Base-by-base conservation (phyloP, 176 grass and related monocot species). In the Phragmites australis region DNA sequence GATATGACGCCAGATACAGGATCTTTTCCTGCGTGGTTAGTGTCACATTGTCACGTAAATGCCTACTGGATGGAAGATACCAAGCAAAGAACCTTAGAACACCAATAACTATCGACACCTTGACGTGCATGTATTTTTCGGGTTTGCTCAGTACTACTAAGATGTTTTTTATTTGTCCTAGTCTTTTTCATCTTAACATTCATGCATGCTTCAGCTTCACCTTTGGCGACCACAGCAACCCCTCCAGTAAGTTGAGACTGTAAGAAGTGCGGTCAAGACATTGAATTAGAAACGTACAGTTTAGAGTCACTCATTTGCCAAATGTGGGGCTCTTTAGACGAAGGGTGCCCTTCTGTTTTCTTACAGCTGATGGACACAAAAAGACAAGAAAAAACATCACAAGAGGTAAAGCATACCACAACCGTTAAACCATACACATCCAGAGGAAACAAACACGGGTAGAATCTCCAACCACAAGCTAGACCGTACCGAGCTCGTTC, bases 401-500 rank as follows among this genome's bases (percentile, higher is more conserved):
- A 58, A 19, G 18, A 1, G 12, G 21, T 46, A 31, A 59, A 60
- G 39, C n/a, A 76, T 58, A 85, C 21, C 10, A n/a, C 63, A 56
- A 30, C 47, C 13, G 22, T 65, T 30, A 58, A 65, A 56, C 5
- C 64, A 77, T 81, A 81, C 71, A 85, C n/a, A 81, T 8, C 47
- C 65, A 74, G 61, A 76, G 66, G 59, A 65, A 86, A 57, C 44
- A 64, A 32, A 5, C 41, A 49, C 71, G 56, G 1, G 18, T 68
- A 21, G 8, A 75, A 84, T 37, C 65, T 77, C 55, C 39, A 23
- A 51, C 48, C 65, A 62, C 40, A 64, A 41, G 76, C n/a, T n/a
- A n/a, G n/a, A n/a, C 60, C 26, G n/a, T 13, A 56, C 18, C 6
- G 1, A 66, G 64, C 30, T 77, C 32, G 60, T 77, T 19, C n/a